Evolutionary conservation across 1,139 yeast genomes (phyloP).

Genomic region (Magnusiomyces fungicola): DNA sequence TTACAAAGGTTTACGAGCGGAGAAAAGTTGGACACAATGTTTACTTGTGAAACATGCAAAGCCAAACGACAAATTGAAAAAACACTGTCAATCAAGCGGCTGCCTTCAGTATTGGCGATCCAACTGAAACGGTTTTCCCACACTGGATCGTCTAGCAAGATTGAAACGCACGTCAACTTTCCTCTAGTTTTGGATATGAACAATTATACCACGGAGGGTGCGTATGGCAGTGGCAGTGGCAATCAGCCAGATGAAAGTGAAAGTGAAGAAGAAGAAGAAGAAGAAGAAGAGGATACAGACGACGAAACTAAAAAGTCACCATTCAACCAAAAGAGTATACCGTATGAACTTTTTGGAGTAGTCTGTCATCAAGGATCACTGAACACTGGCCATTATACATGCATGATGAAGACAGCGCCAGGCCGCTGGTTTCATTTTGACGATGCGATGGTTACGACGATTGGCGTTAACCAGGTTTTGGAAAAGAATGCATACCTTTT

Average conservation of each 20-base stretch:
- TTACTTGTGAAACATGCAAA: slow-evolving; percentile 61
- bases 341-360: slow-evolving; percentile 77
- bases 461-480: slow-evolving; percentile 57
- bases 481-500: slow-evolving; percentile 68
- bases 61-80: slow-evolving; percentile 60
- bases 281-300: background rate
- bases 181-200: slow-evolving; percentile 68
- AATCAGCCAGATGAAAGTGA: slow-evolving; percentile 17
- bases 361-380: slow-evolving; percentile 88
- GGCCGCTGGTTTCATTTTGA: slow-evolving; percentile 86
- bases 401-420: slow-evolving; percentile 60
- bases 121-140: slow-evolving; percentile 90
- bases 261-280: background rate
- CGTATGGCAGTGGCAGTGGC: slow-evolving; percentile 10
- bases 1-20: slow-evolving; percentile 65
- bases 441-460: slow-evolving; percentile 73
- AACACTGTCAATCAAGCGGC: slow-evolving; percentile 54
- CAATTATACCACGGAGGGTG: slow-evolving; percentile 42
- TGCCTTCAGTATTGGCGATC: slow-evolving; percentile 73
- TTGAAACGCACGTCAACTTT: slow-evolving; percentile 65
- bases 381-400: slow-evolving; percentile 90
- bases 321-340: slow-evolving; percentile 27
- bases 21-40: slow-evolving; percentile 69
- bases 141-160: slow-evolving; percentile 58
- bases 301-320: background rate